Conservation (phyloP, 768 basidiomycete species). For the Rossbeevera mucosa region DNA sequence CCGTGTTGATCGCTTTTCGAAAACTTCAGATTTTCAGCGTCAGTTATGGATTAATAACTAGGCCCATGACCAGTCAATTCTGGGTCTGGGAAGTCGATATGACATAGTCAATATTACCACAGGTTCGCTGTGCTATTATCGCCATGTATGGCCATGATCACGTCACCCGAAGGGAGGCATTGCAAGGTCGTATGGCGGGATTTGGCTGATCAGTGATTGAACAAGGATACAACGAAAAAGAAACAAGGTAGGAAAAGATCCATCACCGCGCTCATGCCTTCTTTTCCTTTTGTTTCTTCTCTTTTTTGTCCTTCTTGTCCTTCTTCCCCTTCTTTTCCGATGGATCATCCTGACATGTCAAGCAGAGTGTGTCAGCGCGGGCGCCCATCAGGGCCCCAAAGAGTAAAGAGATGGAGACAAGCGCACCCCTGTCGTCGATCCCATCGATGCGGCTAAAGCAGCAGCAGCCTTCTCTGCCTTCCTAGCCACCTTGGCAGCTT, state of each 20-base stretch:
- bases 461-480: slow-evolving; percentile 40
- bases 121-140: no score
- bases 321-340: slow-evolving; percentile 33
- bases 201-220: not conserved
- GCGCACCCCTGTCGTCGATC: slow-evolving; percentile 34
- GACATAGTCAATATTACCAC: no score
- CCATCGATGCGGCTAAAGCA: not conserved
- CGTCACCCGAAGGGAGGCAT: no score
- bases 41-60: no score
- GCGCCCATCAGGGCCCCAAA: not conserved
- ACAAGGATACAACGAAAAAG: not conserved
- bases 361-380: not conserved
- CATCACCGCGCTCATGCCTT: slow-evolving; percentile 32
- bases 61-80: no score
- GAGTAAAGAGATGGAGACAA: slow-evolving; percentile 10
- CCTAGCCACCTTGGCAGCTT: slow-evolving; percentile 64
- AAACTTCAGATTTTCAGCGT: no score
- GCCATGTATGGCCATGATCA: no score
- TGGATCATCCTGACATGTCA: slow-evolving; percentile 27
- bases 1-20: no score
- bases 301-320: slow-evolving; percentile 37
- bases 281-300: slow-evolving; percentile 45
- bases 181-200: not conserved
- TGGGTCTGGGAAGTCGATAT: no score
- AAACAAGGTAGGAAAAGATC: not conserved